Evolutionary conservation across 1,284 basidiomycete species (phyloP).

Genomic region (Heterobasidion annosum): DNA sequence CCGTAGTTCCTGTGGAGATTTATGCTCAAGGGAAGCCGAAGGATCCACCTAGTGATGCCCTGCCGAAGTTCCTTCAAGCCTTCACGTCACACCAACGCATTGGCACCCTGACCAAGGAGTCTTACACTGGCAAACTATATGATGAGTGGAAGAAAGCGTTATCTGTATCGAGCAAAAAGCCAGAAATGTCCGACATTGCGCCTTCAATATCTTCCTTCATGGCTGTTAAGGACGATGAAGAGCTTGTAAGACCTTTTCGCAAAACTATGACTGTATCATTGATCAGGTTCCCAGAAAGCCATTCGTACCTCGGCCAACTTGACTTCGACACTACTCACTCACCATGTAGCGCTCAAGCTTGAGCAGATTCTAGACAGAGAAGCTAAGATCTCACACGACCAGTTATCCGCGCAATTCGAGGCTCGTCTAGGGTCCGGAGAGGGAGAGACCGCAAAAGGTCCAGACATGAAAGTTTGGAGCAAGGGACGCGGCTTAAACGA

Average conservation of each 20-base stretch:
- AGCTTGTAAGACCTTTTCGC: conserved; percentile 52
- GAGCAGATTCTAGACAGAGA: conserved; percentile 89
- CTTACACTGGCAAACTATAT: conserved; percentile 70
- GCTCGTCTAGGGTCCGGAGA: conserved; percentile 80
- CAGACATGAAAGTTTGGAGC: conserved; percentile 85
- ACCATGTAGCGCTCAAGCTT: conserved; percentile 85
- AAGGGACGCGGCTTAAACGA: conserved; percentile 70
- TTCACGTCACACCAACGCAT: conserved; percentile 54
- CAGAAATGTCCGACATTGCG: conserved; percentile 76
- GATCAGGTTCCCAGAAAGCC: conserved; percentile 48
- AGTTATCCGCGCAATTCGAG: conserved; percentile 80
- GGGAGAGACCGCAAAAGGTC: conserved; percentile 63
- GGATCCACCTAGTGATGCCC: conserved; percentile 59
- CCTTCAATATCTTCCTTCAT: conserved; percentile 72
- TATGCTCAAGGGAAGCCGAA: conserved; percentile 66
- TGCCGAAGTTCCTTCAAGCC: conserved; percentile 50
- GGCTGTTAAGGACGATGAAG: conserved; percentile 86
- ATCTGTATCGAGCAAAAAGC: conserved; percentile 40
- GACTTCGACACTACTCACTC: conserved; percentile 78
- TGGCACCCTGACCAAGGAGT: conserved; percentile 70
- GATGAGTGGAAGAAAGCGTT: conserved; percentile 71
- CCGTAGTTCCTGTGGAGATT: conserved; percentile 54
- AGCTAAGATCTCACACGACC: conserved; percentile 84
- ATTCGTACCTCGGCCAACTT: conserved; percentile 69
- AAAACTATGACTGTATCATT: neutral